Evolutionary conservation across 306 rosid genomes (phyloP).

Genomic region (Clitoria ternatea): DNA sequence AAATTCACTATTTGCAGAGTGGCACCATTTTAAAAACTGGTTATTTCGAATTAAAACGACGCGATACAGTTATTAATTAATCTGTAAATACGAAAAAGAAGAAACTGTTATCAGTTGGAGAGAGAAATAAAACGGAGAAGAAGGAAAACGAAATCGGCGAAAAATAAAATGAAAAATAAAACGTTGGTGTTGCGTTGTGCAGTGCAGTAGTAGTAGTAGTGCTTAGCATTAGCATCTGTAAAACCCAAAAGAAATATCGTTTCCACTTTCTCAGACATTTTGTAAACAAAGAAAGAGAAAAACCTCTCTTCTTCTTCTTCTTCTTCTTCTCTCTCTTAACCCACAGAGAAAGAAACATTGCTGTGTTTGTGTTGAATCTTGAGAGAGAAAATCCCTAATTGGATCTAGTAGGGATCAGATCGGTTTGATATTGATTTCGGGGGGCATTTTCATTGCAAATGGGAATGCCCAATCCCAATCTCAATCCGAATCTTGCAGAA

Average conservation of each 20-base stretch:
- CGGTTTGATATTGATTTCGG: background rate
- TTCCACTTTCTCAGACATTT: slow-evolving; percentile 27
- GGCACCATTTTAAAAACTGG: no score
- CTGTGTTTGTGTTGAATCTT: no score
- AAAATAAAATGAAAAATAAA: no score
- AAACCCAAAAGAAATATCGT: slow-evolving; percentile 14
- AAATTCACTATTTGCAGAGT: no score
- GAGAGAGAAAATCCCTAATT: no score
- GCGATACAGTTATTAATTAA: no score
- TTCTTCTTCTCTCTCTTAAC: no score
- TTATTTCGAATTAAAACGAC: no score
- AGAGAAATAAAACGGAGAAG: background rate
- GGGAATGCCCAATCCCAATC: slow-evolving; percentile 70
- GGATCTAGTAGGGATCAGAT: background rate
- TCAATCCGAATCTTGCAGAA: background rate
- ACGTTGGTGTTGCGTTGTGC: no score
- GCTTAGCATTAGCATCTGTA: background rate
- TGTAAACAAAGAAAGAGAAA: slow-evolving; percentile 5
- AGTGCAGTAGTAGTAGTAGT: background rate
- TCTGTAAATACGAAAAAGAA: no score
- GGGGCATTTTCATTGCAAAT: slow-evolving; percentile 58
- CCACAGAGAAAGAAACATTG: no score
- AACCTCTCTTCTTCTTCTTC: background rate
- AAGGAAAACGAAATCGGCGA: background rate
- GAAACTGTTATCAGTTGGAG: no score